Evolutionary conservation across 768 basidiomycete species (phyloP).

Genomic region (Pisolithus tinctorius): DNA sequence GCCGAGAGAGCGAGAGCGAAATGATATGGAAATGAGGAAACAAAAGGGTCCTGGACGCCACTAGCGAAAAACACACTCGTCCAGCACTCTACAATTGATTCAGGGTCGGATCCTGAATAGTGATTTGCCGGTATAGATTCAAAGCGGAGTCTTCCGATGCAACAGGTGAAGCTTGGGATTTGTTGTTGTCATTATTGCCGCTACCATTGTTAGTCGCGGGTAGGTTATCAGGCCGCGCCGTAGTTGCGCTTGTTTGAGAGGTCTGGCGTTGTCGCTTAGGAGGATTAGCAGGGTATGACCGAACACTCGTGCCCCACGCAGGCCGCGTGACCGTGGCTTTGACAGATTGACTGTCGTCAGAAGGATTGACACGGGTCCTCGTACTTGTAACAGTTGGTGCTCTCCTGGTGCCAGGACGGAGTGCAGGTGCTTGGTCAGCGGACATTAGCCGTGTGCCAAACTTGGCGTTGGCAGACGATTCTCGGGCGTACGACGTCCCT

Average conservation of each 20-base stretch:
- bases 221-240: constrained; percentile 8
- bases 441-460: constrained; percentile 81
- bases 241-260: constrained; percentile 65
- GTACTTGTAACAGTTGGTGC: constrained; percentile 39
- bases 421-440: constrained; percentile 39
- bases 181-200: constrained; percentile 16
- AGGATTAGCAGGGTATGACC: constrained; percentile 31
- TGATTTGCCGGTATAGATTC: constrained; percentile 75
- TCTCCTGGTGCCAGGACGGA: constrained; percentile 60
- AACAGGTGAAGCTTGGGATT: constrained; percentile 55
- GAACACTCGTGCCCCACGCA: constrained; percentile 65
- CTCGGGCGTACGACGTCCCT: constrained; percentile 57
- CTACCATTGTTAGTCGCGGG: constrained; percentile 15
- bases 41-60: constrained; percentile 13
- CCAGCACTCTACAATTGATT: constrained; percentile 27
- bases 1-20: constrained; percentile 11
- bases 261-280: constrained; percentile 63
- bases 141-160: constrained; percentile 73
- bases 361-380: constrained; percentile 39
- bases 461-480: constrained; percentile 88
- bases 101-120: constrained; percentile 69
- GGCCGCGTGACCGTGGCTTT: constrained; percentile 72
- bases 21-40: constrained; percentile 15
- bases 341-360: constrained; percentile 60
- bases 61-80: constrained; percentile 4